A percentile compares a stretch with the other conserved stretches of the same genome.
Conservation (phyloP, 1,284 basidiomycete genomes). For the Cryptococcus sp. region DNA sequence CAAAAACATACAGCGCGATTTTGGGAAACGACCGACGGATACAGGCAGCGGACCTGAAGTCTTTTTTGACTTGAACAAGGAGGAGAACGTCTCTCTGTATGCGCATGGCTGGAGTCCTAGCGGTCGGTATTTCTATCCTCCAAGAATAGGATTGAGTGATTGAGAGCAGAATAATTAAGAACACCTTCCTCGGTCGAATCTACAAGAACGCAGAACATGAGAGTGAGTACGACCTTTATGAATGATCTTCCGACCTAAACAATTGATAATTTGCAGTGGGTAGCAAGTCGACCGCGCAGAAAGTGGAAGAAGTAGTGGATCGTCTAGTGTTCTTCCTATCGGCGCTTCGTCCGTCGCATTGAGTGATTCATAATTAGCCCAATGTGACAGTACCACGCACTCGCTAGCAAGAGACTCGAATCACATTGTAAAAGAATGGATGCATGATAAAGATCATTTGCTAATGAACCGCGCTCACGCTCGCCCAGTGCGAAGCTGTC, state of each 20-base stretch:
- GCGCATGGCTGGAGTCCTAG: slow-evolving; percentile 19
- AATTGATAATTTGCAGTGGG: slow-evolving; percentile 1
- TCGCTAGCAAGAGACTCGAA: too few species aligned
- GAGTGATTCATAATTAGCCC: too few species aligned
- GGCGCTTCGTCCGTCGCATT: too few species aligned
- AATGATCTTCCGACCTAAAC: background rate
- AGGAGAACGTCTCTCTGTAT: slow-evolving; percentile 19
- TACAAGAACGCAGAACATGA: slow-evolving; percentile 24
- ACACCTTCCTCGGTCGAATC: slow-evolving; percentile 11
- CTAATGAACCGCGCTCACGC: too few species aligned
- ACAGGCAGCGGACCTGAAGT: slow-evolving; percentile 11
- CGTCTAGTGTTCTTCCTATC: slow-evolving; percentile 13
- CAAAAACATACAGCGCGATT: slow-evolving; percentile 13
- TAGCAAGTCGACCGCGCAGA: slow-evolving; percentile 15
- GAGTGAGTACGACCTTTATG: background rate
- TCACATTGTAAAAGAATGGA: too few species aligned
- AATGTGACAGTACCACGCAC: too few species aligned
- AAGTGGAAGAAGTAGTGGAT: slow-evolving; percentile 23
- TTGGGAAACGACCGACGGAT: slow-evolving; percentile 13
- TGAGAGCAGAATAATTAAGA: background rate
- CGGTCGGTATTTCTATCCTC: slow-evolving; percentile 17
- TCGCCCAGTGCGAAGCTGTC: too few species aligned
- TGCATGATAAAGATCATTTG: too few species aligned
- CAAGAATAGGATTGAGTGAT: slow-evolving; percentile 18
- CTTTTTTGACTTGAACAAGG: slow-evolving; percentile 22